Evolutionary conservation across 1,284 basidiomycete genomes (phyloP), one percentile per base, ranked within the genome.

Genomic region (Tylopilus sp.): DNA sequence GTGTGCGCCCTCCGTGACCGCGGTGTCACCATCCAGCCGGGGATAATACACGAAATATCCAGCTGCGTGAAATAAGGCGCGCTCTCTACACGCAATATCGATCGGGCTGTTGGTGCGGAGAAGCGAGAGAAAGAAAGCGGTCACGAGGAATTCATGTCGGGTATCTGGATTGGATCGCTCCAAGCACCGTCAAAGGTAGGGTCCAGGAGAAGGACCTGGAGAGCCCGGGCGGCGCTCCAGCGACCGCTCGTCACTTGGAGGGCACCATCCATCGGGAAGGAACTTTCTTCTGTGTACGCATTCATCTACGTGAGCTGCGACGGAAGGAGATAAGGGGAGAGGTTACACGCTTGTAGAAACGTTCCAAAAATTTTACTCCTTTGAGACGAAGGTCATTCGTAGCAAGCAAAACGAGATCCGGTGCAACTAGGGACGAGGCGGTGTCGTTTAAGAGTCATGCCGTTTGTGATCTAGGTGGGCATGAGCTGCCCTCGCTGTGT

Each of bases 71-170:
- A 67, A 55, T 52, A 64, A 49, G 55, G 55, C 59, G 66, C 64
- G 53, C 60, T 52, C 62, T 55, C 48, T 58, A 43, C 64, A 66
- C 54, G 63, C 64, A 65, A 66, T 59, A 67, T 36, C 66, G 66
- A 66, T 69, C 64, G 57, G 46, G 58, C 54, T 51, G 65, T 67
- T 56, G 58, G 65, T 58, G 64, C 49, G 54, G 59, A 67, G 64
- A 67, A 66, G 61, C 57, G 60, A 68, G 54, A 65, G 54, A 54
- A 49, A 60, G 57, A 60, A 46, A 68, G 51, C 37, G 49, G 37
- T 59, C 63, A 68, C 64, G 64, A 65, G 64, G 63, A 55, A 40
- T 65, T 66, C 67, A 66, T 66, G 61, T 68, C 66, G 66, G 64
- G 61, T 66, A 66, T 69, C 66, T 69, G 65, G 48, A 53, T 55